Evolutionary conservation across 129 eudicot species (phyloP).

Genomic region (Arctium minus): DNA sequence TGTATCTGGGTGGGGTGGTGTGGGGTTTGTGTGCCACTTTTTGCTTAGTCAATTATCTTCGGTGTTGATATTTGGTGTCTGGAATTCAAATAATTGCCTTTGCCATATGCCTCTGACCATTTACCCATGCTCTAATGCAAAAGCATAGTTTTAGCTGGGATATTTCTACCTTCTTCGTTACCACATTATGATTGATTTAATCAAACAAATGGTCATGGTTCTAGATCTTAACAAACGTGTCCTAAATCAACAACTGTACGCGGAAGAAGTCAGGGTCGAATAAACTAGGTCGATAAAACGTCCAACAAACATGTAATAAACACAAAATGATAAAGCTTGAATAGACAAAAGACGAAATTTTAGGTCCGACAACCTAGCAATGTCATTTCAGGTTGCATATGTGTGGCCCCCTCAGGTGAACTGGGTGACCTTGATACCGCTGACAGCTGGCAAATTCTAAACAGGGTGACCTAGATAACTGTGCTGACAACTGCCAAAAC

Average conservation of each 20-base stretch:
- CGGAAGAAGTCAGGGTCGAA: not conserved
- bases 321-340: not conserved
- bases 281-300: not conserved
- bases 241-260: not conserved
- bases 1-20: not conserved
- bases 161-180: not conserved
- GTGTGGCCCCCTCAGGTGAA: too few relatives aligned
- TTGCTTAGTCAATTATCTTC: not conserved
- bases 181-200: not conserved
- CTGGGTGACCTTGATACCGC: too few relatives aligned
- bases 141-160: not conserved
- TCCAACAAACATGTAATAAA: not conserved
- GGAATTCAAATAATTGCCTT: not conserved
- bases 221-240: not conserved
- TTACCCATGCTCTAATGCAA: not conserved
- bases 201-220: not conserved
- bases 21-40: not conserved
- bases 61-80: not conserved
- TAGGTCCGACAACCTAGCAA: too few relatives aligned
- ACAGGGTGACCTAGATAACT: too few relatives aligned
- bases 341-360: too few relatives aligned
- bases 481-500: too few relatives aligned
- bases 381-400: too few relatives aligned
- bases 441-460: too few relatives aligned
- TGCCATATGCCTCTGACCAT: not conserved